A percentile compares a stretch with the other conserved stretches of the same genome.
Conservation (phyloP, 2,329 filamentous ascomycete species). For the Colletotrichum tamarilloi region DNA sequence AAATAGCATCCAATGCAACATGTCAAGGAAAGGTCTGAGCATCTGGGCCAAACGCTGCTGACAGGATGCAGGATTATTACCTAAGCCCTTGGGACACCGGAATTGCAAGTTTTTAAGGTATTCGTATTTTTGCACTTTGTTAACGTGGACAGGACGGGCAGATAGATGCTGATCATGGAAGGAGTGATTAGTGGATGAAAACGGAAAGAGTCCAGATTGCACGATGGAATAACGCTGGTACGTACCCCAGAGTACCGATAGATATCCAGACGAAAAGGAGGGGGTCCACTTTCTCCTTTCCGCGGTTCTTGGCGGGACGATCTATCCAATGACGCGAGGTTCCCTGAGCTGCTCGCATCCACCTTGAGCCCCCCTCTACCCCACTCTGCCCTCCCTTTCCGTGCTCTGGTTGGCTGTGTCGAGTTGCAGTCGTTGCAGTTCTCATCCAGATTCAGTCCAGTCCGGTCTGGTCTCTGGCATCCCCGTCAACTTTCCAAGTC, state of each 20-base stretch:
- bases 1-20: background rate
- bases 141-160: no score
- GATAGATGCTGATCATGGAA: no score
- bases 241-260: background rate
- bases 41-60: background rate
- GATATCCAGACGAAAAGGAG: conserved; percentile 8
- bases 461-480: conserved; percentile 1
- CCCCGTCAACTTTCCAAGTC: background rate
- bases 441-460: conserved; percentile 13
- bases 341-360: conserved; percentile 2
- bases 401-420: conserved; percentile 20
- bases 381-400: conserved; percentile 1
- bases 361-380: background rate
- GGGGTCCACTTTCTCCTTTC: conserved; percentile 28
- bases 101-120: no score
- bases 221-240: background rate
- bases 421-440: conserved; percentile 17
- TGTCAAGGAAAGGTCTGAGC: no score
- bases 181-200: background rate
- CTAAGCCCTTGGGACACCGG: no score
- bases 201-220: conserved; percentile 4
- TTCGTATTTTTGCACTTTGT: no score
- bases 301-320: conserved; percentile 29
- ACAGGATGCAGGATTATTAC: background rate
- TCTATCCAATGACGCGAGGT: conserved; percentile 16